Evolutionary conservation across 2,329 filamentous ascomycete genomes (phyloP), one percentile per base, ranked within the genome.

Genomic region (Massarina eburnea): DNA sequence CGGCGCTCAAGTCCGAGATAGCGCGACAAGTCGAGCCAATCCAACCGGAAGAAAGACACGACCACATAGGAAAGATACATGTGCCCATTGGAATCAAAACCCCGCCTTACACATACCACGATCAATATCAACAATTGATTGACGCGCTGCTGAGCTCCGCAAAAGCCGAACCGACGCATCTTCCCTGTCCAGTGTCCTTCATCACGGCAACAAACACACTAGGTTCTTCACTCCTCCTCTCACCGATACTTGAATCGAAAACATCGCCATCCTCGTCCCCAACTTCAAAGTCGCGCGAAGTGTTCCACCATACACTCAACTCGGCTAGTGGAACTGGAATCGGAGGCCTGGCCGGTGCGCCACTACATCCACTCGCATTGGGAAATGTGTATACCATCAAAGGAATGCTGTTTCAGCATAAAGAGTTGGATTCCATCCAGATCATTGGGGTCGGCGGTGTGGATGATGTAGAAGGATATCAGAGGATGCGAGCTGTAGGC

Each of bases 381-480:
- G 88, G 88, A 0, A 92, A 91, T 57, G 88, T 91, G 24, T 75
- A 74, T n/a, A 84, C 80, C 1, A 76, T 92, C n/a, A 71, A 83
- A 17, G 67, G 63, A 17, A 62, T 87, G 69, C 65, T 91, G 14
- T 80, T 85, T 53, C 66, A 70, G 26, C 59, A 75, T 12, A 58
- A 72, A 0, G 47, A 67, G 44, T 66, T 89, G 38, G 67, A 67
- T 8, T 72, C 77, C n/a, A 73, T 91, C 19, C 72, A 73, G 14
- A 74, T 91, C 22, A 82, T 91, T 44, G 88, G 88, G 0, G 80
- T 88, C 0, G 88, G 88, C 1, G 88, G 88, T 1, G 88, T 91
- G 1, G 72, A 77, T 19, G 85, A 91, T 62, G 72, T 68, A 0
- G 75, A 70, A 2, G 86, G 85, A 1, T 89, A 78, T 55, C 68